Evolutionary conservation across 768 basidiomycete species (phyloP).

Genomic region (Trametes cubensis): DNA sequence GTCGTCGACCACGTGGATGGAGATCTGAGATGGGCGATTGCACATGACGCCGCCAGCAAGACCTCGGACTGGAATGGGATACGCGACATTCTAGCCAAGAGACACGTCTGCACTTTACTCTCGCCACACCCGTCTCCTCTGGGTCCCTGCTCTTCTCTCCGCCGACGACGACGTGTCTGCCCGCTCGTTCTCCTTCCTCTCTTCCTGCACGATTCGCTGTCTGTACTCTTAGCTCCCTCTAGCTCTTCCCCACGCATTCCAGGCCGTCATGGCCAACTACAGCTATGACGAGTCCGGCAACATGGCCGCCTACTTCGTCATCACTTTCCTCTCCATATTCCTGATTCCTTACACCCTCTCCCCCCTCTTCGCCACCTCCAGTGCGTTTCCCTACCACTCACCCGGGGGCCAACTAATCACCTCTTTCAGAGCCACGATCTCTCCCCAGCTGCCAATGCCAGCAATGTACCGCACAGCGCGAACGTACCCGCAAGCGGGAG

Average conservation of each 20-base stretch:
- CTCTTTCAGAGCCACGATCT: conserved; percentile 14
- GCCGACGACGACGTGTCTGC: conserved; percentile 18
- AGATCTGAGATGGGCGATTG: not conserved
- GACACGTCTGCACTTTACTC: not conserved
- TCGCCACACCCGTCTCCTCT: not conserved
- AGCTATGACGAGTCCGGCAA: conserved; percentile 85
- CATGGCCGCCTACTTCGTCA: conserved; percentile 88
- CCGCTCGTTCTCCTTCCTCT: conserved; percentile 5
- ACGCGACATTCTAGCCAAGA: not conserved
- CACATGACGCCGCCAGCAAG: conserved; percentile 1
- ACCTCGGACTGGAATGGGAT: not conserved
- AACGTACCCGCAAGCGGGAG: conserved; percentile 44
- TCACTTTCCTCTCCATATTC: conserved; percentile 84
- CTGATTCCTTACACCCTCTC: conserved; percentile 78
- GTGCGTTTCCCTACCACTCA: conserved; percentile 41
- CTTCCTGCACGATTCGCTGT: not conserved
- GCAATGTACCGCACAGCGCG: conserved; percentile 60
- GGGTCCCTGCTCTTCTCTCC: not conserved
- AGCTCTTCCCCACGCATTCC: not conserved
- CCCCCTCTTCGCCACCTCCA: conserved; percentile 48
- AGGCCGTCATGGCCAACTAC: conserved; percentile 70
- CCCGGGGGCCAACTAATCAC: conserved; percentile 6
- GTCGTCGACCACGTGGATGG: not conserved
- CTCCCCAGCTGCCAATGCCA: conserved; percentile 61
- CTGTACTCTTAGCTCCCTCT: conserved; percentile 21